Evolutionary conservation across 2,329 filamentous ascomycete species (phyloP).

Genomic region (Cadophora gregata): DNA sequence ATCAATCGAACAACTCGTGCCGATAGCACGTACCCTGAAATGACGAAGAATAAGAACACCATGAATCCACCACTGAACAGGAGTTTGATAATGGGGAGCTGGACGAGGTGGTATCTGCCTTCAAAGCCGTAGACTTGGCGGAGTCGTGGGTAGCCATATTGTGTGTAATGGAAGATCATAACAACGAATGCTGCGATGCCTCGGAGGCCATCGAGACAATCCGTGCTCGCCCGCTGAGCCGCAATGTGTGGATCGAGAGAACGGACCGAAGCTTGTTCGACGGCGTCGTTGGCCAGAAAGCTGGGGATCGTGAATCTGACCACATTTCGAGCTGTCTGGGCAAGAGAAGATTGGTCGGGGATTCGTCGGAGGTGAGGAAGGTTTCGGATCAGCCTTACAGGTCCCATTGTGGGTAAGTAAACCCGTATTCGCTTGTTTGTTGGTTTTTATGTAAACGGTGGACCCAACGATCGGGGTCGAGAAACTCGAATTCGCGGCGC

Average conservation of each 20-base stretch:
- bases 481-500: not conserved
- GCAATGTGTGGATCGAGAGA: not conserved
- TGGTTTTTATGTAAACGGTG: too few species aligned
- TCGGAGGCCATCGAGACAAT: constrained; percentile 13
- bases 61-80: not conserved
- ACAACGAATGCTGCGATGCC: constrained; percentile 6
- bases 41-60: constrained; percentile 10
- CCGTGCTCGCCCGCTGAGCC: not conserved
- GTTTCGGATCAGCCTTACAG: not conserved
- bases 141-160: too few species aligned
- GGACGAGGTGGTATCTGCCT: not conserved
- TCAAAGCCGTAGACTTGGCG: not conserved
- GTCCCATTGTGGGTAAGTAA: not conserved
- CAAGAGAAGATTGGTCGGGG: not conserved
- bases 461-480: not conserved
- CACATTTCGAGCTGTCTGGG: not conserved
- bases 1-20: not conserved
- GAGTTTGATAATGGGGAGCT: constrained; percentile 8
- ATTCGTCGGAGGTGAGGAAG: not conserved
- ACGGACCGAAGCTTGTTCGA: not conserved
- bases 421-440: too few species aligned
- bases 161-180: constrained; percentile 5
- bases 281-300: not conserved
- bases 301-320: not conserved
- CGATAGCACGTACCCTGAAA: not conserved